phyloP scores from a whole-genome alignment of 768 basidiomycete species.

The Suillus spraguei region DNA sequence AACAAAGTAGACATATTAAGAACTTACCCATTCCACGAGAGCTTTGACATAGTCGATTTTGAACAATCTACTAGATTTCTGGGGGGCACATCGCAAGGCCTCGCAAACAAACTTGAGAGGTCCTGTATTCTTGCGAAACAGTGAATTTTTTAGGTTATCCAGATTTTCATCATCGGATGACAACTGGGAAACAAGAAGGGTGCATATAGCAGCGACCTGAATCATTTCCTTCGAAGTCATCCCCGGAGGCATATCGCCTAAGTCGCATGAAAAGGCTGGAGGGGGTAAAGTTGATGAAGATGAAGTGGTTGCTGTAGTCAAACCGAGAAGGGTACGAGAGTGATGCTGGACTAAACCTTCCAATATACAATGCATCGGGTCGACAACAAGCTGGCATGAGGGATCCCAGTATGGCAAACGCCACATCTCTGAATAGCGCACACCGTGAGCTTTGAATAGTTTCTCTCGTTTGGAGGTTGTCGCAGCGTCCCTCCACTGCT shows the following conservation, averaged over 20 bases:
- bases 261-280: not conserved
- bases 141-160: not conserved
- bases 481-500: conserved; percentile 15
- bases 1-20: not conserved
- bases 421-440: conserved; percentile 19
- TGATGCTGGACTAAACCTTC: not conserved
- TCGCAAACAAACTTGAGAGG: not conserved
- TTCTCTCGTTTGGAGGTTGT: conserved; percentile 4
- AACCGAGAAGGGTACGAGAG: not conserved
- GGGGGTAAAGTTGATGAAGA: not conserved
- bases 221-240: not conserved
- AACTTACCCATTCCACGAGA: not conserved
- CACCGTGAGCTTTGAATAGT: conserved; percentile 17
- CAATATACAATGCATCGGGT: conserved; percentile 22
- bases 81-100: not conserved
- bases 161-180: not conserved
- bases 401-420: conserved; percentile 26
- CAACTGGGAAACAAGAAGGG: not conserved
- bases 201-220: not conserved
- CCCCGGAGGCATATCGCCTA: not conserved
- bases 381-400: conserved; percentile 14
- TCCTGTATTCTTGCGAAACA: not conserved
- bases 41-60: not conserved
- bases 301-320: not conserved
- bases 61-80: not conserved